phyloP scores from a whole-genome alignment of 2,329 filamentous ascomycete species.

The Clonostachys sp. region DNA sequence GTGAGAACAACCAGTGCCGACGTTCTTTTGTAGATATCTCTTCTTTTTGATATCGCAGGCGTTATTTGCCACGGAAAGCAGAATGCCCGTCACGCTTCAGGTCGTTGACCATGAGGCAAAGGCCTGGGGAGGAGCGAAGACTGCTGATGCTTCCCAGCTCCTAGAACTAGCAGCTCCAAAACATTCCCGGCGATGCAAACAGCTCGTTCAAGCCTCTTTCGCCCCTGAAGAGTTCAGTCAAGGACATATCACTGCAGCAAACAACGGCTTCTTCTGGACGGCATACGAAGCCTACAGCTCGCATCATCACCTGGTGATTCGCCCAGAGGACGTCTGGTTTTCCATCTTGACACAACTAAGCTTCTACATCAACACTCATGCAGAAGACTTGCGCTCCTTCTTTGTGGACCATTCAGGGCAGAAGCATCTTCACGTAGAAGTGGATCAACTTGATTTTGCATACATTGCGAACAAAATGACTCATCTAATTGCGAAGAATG shows the following conservation, averaged over 20 bases:
- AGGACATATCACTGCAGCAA: neutral
- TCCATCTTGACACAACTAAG: conserved; percentile 42
- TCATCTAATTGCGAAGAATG: conserved; percentile 27
- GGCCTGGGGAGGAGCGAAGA: neutral
- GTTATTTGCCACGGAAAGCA: neutral
- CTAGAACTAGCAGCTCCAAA: neutral
- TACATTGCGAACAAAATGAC: conserved; percentile 25
- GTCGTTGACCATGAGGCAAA: neutral
- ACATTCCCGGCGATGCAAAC: neutral
- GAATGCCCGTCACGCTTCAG: neutral
- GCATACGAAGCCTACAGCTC: conserved; percentile 30
- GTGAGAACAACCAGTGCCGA: too few relatives aligned
- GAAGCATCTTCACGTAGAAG: conserved; percentile 6
- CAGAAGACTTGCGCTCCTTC: conserved; percentile 30
- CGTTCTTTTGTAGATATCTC: too few relatives aligned
- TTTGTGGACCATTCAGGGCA: conserved; percentile 36
- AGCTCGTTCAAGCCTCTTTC: neutral
- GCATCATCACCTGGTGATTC: conserved; percentile 38
- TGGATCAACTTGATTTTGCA: neutral
- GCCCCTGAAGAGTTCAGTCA: neutral
- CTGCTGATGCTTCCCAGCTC: neutral
- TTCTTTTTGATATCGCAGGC: too few relatives aligned
- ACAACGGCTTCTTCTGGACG: conserved; percentile 33
- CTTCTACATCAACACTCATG: conserved; percentile 37
- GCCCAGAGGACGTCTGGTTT: conserved; percentile 50